Base-by-base conservation (phyloP, 2,329 filamentous ascomycete species). In the Epichloe baconii region DNA sequence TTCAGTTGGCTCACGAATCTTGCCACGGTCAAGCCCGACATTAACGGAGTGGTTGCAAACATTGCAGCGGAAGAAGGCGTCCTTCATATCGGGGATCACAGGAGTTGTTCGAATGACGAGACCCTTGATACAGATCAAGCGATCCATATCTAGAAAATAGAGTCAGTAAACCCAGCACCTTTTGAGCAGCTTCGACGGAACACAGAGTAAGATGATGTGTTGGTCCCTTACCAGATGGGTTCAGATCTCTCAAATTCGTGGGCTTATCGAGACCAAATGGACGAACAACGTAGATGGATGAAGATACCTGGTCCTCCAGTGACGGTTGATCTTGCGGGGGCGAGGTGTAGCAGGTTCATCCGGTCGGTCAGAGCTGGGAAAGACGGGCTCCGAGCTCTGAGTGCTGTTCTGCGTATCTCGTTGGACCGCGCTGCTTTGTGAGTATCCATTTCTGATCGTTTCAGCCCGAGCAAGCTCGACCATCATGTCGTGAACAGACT, bases 21-120 rank as follows among this genome's bases (percentile, higher is more conserved):
- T 93, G 66, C 94, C 93, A 62, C 93, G 85, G 64, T 98, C 93
- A 61, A 98, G 85, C 52, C 89, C 86, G 50, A 96, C 88, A 56
- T 86, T 87, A 54, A 95, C 81, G 4, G 87, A 91, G 68, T 96
- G 88, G 61, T 89, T 88, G 70, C 93, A 98, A 26, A 91, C 81
- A 53, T 88, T 87, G 71, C 93, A 98, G 56, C 88, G 86, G 79
- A 98, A 98, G 71, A 95, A 96, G 0, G 93, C 93, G 64, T 95
- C 88, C 70, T 94, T 96, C 94, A 98, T 98, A 61, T 98, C 93
- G 0, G 93, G 93, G 57, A 98, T 97, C 57, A 98, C 87, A 0
- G 93, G 89, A 0, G 93, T 97, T 3, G 93, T 86, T 55, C 93
- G 83, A 62, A 98, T 98, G 54, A 98, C 93, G 15, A 98, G 76